Conservation (phyloP, 1,284 basidiomycete genomes). For the Tranzscheliella williamsii region DNA sequence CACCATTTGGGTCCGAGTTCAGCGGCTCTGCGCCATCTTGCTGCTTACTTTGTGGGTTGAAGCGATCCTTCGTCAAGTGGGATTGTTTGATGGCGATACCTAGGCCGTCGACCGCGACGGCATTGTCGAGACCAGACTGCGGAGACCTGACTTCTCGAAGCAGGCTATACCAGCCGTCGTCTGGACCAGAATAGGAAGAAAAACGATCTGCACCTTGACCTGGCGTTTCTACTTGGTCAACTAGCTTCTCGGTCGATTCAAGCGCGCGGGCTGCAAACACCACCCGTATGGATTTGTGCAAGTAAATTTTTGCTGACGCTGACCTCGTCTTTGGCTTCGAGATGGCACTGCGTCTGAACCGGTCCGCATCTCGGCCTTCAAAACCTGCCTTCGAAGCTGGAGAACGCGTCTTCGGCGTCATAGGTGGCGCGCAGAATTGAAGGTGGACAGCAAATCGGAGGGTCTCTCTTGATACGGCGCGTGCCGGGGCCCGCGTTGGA, state of each 20-base stretch:
- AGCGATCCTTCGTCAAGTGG: too few relatives aligned
- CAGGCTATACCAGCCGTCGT: constrained; percentile 40
- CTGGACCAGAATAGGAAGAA: constrained; percentile 36
- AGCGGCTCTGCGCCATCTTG: too few relatives aligned
- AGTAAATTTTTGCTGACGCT: constrained; percentile 28
- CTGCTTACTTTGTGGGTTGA: too few relatives aligned
- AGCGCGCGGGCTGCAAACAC: constrained; percentile 47
- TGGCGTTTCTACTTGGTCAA: constrained; percentile 42
- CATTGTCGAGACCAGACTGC: too few relatives aligned
- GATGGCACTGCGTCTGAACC: too few relatives aligned
- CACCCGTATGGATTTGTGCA: constrained; percentile 50
- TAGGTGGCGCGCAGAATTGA: constrained; percentile 42
- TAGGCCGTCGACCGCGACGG: too few relatives aligned
- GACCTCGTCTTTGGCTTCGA: background rate
- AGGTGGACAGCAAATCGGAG: constrained; percentile 54
- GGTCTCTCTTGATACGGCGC: constrained; percentile 21
- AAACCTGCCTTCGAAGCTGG: too few relatives aligned
- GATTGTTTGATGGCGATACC: too few relatives aligned
- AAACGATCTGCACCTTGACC: constrained; percentile 28
- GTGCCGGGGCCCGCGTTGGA: background rate
- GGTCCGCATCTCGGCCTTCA: too few relatives aligned
- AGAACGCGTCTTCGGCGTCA: too few relatives aligned
- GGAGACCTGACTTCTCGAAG: constrained; percentile 5
- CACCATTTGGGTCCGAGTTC: constrained; percentile 50
- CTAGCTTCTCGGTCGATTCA: constrained; percentile 39